Percentiles rank a stretch among this genome's conserved stretches.
Evolutionary conservation across 208 protist genomes (phyloP).

Genomic region (Blastocrithidia nonstop): DNA sequence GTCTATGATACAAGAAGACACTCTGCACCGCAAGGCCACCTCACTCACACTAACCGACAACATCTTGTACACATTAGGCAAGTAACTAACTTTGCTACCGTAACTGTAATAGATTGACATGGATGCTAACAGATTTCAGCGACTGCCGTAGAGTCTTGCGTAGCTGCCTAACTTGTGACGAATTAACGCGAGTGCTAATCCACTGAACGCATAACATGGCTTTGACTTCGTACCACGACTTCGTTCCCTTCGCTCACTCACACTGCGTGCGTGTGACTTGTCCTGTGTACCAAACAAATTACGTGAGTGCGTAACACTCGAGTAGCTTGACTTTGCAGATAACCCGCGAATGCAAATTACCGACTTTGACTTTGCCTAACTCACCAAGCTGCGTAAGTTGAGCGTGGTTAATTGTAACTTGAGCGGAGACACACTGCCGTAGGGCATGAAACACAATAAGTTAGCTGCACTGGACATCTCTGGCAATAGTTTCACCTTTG

Average conservation of each 20-base stretch:
- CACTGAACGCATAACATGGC: slow-evolving; percentile 20
- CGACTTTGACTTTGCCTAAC: slow-evolving; percentile 18
- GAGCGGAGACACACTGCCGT: slow-evolving; percentile 29
- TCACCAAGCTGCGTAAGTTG: slow-evolving; percentile 27
- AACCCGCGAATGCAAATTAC: slow-evolving; percentile 38
- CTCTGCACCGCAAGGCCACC: slow-evolving; percentile 45
- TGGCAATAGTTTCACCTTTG: slow-evolving; percentile 48
- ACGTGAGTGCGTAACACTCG: slow-evolving; percentile 20
- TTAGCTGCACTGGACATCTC: slow-evolving; percentile 66
- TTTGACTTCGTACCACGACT: slow-evolving; percentile 40
- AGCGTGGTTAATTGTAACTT: slow-evolving; percentile 53
- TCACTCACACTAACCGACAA: slow-evolving; percentile 64
- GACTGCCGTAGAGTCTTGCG: slow-evolving; percentile 41
- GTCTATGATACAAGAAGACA: slow-evolving; percentile 42
- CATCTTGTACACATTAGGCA: slow-evolving; percentile 57
- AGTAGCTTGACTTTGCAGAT: slow-evolving; percentile 64
- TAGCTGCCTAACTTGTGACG: slow-evolving; percentile 30
- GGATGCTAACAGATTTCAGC: slow-evolving; percentile 53
- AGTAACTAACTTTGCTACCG: slow-evolving; percentile 51
- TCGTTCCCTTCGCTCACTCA: slow-evolving; percentile 20
- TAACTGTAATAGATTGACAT: slow-evolving; percentile 65
- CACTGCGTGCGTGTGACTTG: slow-evolving; percentile 37
- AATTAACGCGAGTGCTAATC: slow-evolving; percentile 55
- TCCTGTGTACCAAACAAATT: slow-evolving; percentile 24
- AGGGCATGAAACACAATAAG: slow-evolving; percentile 17